Evolutionary conservation across 2,329 filamentous ascomycete species (phyloP).

Genomic region (Pseudocercospora ulei): DNA sequence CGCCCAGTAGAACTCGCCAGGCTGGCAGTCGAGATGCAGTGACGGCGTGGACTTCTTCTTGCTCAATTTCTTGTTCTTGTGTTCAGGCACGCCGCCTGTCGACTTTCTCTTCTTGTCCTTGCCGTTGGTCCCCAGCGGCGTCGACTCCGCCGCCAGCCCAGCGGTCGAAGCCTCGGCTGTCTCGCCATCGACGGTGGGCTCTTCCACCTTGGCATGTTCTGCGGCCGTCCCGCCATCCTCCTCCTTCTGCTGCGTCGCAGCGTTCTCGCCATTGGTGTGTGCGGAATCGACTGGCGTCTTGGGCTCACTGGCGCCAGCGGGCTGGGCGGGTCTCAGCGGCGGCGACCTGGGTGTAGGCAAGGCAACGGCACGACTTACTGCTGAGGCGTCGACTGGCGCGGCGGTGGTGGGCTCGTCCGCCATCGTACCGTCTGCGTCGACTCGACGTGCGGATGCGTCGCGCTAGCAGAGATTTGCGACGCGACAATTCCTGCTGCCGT

Average conservation of each 20-base stretch:
- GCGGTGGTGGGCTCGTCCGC: conserved; percentile 28
- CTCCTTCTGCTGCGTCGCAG: conserved; percentile 18
- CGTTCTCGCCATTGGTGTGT: conserved; percentile 25
- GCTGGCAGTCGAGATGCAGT: conserved; percentile 62
- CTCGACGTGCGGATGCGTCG: conserved; percentile 11
- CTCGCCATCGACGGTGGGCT: conserved; percentile 23
- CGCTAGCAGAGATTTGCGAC: conserved; percentile 23
- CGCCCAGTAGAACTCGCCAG: conserved; percentile 84
- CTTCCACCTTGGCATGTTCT: conserved; percentile 27
- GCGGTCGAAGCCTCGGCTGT: conserved; percentile 20
- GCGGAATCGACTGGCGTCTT: conserved; percentile 20
- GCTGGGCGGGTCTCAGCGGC: conserved; percentile 25
- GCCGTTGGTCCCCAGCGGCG: conserved; percentile 23
- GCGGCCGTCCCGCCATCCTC: conserved; percentile 27
- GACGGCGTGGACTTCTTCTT: conserved; percentile 72
- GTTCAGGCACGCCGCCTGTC: conserved; percentile 51
- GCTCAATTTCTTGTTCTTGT: conserved; percentile 70
- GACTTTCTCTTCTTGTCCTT: conserved; percentile 49
- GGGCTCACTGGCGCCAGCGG: conserved; percentile 15
- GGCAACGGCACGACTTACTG: conserved; percentile 22
- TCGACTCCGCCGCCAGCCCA: conserved; percentile 20
- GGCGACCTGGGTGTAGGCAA: conserved; percentile 15
- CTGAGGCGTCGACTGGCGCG: conserved; percentile 26
- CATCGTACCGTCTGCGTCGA: conserved; percentile 24
- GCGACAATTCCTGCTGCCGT: conserved; percentile 19